These are phyloP conservation scores for Phialophora verrucosa DNA, from an alignment of 2,329 filamentous ascomycete species.

Conservation along the genomic window DNA sequence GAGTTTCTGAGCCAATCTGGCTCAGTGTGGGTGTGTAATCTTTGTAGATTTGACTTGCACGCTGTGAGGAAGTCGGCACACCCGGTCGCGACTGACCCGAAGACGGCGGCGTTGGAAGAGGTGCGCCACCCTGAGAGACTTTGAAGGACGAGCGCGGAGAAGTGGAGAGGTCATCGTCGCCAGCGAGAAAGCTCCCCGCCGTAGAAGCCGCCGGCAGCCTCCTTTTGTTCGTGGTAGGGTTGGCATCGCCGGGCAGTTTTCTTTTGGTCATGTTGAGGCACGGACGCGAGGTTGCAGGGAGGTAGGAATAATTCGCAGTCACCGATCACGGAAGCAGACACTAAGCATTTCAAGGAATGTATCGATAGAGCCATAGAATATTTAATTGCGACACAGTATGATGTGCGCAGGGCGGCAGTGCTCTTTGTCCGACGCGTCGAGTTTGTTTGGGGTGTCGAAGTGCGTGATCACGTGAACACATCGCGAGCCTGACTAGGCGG, in stretches of 20 bases:
- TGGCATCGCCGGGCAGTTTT: background rate
- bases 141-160: constrained; percentile 21
- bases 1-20: constrained; percentile 5
- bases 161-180: constrained; percentile 17
- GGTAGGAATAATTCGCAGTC: background rate
- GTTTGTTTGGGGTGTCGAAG: background rate
- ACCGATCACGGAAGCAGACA: background rate
- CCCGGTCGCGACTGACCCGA: constrained; percentile 27
- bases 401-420: background rate
- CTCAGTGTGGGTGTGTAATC: constrained; percentile 15
- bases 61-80: constrained; percentile 7
- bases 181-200: constrained; percentile 27
- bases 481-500: background rate
- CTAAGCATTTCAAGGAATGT: background rate
- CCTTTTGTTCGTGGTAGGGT: constrained; percentile 19
- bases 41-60: constrained; percentile 18
- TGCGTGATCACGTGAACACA: background rate
- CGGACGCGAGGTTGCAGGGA: background rate
- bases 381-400: background rate
- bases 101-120: constrained; percentile 33
- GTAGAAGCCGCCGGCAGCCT: constrained; percentile 10
- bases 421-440: background rate
- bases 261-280: constrained; percentile 1
- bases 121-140: constrained; percentile 18
- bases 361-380: background rate